phyloP scores from a whole-genome alignment of 1,284 basidiomycete species.

The Flammula alnicola region DNA sequence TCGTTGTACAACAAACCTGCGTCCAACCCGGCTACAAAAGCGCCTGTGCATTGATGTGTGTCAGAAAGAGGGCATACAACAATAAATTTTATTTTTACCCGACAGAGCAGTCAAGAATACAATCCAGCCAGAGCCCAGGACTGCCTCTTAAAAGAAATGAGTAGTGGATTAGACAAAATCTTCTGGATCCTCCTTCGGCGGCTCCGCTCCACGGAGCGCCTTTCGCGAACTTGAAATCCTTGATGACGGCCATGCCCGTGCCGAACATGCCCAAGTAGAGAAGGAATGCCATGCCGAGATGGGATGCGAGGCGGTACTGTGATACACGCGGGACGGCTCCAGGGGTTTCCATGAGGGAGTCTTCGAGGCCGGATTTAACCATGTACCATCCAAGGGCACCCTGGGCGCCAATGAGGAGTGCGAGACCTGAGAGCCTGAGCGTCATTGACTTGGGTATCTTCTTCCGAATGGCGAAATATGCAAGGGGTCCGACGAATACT shows the following conservation, averaged over 20 bases:
- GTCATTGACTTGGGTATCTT: conserved; percentile 69
- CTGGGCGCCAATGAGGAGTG: conserved; percentile 85
- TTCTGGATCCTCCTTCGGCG: conserved; percentile 20
- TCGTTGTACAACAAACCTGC: conserved; percentile 98
- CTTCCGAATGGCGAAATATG: conserved; percentile 78
- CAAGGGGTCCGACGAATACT: conserved; percentile 79
- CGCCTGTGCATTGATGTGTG: conserved; percentile 57
- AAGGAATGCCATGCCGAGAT: conserved; percentile 88
- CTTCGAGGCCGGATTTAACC: conserved; percentile 95
- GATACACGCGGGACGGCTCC: conserved; percentile 93
- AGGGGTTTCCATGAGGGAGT: conserved; percentile 79
- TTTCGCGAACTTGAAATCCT: conserved; percentile 80
- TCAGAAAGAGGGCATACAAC: conserved; percentile 6
- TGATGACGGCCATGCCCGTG: conserved; percentile 78
- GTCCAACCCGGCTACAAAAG: conserved; percentile 97
- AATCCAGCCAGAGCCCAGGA: conserved; percentile 70
- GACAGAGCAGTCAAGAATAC: conserved; percentile 92
- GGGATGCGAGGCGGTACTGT: conserved; percentile 95
- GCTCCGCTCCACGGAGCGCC: conserved; percentile 52
- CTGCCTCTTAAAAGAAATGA: conserved; percentile 63
- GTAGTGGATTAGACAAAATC: conserved; percentile 55
- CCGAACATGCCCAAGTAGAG: conserved; percentile 93
- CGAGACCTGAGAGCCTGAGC: conserved; percentile 71
- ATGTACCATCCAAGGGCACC: conserved; percentile 99
- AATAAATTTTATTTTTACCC: conserved; percentile 48